Conservation (phyloP, 805 yeast genomes). For the Schwanniomyces sp. region DNA sequence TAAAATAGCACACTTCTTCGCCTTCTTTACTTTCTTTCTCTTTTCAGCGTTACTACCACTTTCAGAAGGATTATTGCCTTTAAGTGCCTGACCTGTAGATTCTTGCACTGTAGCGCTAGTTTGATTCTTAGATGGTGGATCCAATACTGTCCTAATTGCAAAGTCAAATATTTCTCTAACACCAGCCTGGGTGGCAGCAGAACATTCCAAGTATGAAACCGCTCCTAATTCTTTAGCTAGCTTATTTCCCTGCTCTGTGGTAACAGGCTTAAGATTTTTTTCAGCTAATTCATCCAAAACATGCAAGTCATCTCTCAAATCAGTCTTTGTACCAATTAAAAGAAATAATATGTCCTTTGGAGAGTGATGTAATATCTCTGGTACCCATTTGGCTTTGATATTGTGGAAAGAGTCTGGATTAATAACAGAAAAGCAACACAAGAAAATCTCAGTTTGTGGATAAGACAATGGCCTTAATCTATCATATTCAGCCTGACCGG, state of each 20-base stretch:
- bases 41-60: constrained; percentile 9
- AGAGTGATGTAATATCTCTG: constrained; percentile 84
- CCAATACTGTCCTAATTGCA: constrained; percentile 70
- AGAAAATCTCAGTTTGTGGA: constrained; percentile 88
- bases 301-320: constrained; percentile 79
- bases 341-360: constrained; percentile 67
- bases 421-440: constrained; percentile 82
- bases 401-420: constrained; percentile 80
- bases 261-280: constrained; percentile 60
- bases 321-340: constrained; percentile 86
- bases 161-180: constrained; percentile 82
- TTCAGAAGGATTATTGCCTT: constrained; percentile 4
- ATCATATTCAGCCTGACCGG: constrained; percentile 93
- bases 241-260: constrained; percentile 59
- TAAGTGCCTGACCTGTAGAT: not conserved
- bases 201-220: constrained; percentile 78
- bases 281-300: constrained; percentile 68
- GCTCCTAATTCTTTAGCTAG: constrained; percentile 74
- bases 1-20: constrained; percentile 42
- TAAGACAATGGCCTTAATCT: constrained; percentile 85
- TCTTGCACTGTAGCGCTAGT: constrained; percentile 9
- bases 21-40: constrained; percentile 30
- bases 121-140: constrained; percentile 39
- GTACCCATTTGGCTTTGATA: constrained; percentile 73
- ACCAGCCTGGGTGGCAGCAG: constrained; percentile 87